Conservation (phyloP, 768 basidiomycete genomes). For the Cyathus striatus region DNA sequence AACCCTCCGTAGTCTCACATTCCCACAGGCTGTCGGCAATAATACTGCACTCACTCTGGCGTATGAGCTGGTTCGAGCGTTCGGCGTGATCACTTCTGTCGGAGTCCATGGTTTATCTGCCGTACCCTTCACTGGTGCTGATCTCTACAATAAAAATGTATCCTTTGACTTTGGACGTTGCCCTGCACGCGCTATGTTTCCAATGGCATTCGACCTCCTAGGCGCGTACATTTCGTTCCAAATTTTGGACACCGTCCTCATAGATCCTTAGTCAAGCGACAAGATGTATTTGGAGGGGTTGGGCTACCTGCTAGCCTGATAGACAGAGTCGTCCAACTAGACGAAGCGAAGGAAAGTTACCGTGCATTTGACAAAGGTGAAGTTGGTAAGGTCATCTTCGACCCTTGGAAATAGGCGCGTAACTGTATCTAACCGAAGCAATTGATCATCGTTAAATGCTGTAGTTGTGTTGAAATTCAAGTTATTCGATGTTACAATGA, state of each 20-base stretch:
- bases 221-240: constrained; percentile 31
- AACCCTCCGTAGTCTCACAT: not conserved
- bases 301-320: constrained; percentile 59
- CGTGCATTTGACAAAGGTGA: constrained; percentile 65
- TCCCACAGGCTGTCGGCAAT: constrained; percentile 62
- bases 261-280: constrained; percentile 43
- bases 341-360: constrained; percentile 54
- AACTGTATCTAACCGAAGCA: too few species aligned
- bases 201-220: constrained; percentile 62
- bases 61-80: constrained; percentile 68
- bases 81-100: constrained; percentile 71
- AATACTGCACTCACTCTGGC: constrained; percentile 57
- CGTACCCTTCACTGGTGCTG: constrained; percentile 50
- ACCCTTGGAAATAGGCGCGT: constrained; percentile 52
- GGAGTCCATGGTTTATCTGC: constrained; percentile 58
- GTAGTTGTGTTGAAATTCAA: too few species aligned
- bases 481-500: too few species aligned
- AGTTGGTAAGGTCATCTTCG: constrained; percentile 74
- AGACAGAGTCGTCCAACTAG: constrained; percentile 59
- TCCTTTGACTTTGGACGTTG: constrained; percentile 80
- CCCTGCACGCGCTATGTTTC: constrained; percentile 75
- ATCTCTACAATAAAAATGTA: constrained; percentile 74
- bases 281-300: constrained; percentile 71
- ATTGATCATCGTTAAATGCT: too few species aligned
- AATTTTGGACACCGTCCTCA: too few species aligned